These are phyloP conservation scores for Scleromitrula shiraiana DNA, from an alignment of 2,329 filamentous ascomycete species.

Conservation along the genomic window DNA sequence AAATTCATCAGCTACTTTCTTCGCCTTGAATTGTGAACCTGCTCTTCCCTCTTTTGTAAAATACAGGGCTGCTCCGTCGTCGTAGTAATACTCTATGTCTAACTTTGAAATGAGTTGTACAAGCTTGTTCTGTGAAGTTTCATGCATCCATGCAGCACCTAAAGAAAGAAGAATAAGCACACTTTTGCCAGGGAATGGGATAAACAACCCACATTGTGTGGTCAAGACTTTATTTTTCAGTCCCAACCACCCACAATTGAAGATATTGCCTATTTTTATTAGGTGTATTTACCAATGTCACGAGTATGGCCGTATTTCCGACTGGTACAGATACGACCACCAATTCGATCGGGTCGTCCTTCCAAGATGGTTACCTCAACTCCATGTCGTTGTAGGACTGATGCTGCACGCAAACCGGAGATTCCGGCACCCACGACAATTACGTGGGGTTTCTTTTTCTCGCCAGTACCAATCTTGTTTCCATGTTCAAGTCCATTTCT, in stretches of 20 bases:
- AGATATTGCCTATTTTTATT: conserved; percentile 25
- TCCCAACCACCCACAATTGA: conserved; percentile 27
- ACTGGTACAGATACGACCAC: conserved; percentile 39
- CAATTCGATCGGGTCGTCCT: conserved; percentile 43
- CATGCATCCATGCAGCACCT: conserved; percentile 39
- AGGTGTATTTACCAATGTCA: conserved; percentile 35
- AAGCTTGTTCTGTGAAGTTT: conserved; percentile 37
- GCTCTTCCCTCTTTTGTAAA: conserved; percentile 36
- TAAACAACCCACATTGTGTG: conserved; percentile 28
- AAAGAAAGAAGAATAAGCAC: conserved; percentile 19
- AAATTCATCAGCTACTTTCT: conserved; percentile 39
- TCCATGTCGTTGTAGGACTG: conserved; percentile 44
- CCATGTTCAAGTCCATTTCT: conserved; percentile 14
- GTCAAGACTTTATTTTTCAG: conserved; percentile 19
- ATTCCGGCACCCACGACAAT: conserved; percentile 49
- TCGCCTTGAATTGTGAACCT: conserved; percentile 38
- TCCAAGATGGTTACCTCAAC: conserved; percentile 48
- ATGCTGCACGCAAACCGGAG: conserved; percentile 47
- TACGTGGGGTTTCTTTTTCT: conserved; percentile 33
- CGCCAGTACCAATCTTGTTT: conserved; percentile 9
- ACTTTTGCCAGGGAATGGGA: conserved; percentile 21
- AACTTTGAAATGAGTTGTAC: conserved; percentile 36
- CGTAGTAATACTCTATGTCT: conserved; percentile 37
- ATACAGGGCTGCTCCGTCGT: conserved; percentile 36
- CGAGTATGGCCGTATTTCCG: conserved; percentile 29